Conservation (phyloP, 1,284 basidiomycete genomes). For the Inonotus obliquus region DNA sequence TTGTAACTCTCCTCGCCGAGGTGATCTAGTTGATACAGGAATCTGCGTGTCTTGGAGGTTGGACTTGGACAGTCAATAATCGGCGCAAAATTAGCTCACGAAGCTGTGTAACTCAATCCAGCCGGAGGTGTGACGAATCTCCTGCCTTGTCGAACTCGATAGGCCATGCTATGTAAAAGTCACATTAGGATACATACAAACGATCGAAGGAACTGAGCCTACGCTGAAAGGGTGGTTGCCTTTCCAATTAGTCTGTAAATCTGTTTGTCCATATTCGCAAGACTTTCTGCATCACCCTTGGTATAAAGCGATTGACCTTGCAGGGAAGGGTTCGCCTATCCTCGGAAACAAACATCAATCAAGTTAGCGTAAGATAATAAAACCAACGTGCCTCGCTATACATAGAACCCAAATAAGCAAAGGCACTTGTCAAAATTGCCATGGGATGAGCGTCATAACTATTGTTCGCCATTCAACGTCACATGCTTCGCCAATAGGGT, state of each 20-base stretch:
- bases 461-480: not conserved
- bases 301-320: constrained; percentile 78
- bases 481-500: not conserved
- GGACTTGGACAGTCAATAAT: not conserved
- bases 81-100: constrained; percentile 36
- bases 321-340: constrained; percentile 21
- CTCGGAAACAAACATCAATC: constrained; percentile 31
- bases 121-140: constrained; percentile 83
- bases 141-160: constrained; percentile 82
- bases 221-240: constrained; percentile 82
- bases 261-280: constrained; percentile 84
- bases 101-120: constrained; percentile 77
- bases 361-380: not conserved
- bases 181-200: constrained; percentile 2
- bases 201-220: constrained; percentile 26
- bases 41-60: constrained; percentile 37
- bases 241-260: constrained; percentile 86
- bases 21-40: constrained; percentile 86
- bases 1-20: constrained; percentile 67
- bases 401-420: constrained; percentile 82
- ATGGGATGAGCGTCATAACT: constrained; percentile 88
- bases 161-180: constrained; percentile 64
- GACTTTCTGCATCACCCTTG: constrained; percentile 55
- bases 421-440: constrained; percentile 81
- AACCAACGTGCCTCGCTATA: constrained; percentile 70